These are phyloP conservation scores for Cladosporium sp. DNA, from an alignment of 2,329 filamentous ascomycete genomes.

Conservation along the genomic window DNA sequence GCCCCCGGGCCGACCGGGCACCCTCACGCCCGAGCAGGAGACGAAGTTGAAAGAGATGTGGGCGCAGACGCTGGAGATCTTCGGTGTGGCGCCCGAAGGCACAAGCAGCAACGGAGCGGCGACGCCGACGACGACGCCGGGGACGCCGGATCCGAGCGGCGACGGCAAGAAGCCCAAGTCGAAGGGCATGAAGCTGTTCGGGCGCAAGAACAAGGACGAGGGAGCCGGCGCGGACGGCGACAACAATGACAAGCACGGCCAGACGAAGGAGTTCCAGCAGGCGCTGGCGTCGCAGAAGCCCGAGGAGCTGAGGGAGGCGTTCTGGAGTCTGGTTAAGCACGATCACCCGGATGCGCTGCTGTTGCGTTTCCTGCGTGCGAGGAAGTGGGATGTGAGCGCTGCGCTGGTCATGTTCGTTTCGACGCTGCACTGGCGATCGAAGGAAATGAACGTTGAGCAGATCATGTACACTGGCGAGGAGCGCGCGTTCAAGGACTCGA, in stretches of 20 bases:
- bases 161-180: slow-evolving; percentile 53
- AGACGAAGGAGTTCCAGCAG: slow-evolving; percentile 78
- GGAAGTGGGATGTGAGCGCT: slow-evolving; percentile 92
- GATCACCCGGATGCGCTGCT: slow-evolving; percentile 85
- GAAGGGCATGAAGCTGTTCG: slow-evolving; percentile 17
- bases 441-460: slow-evolving; percentile 78
- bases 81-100: slow-evolving; percentile 48
- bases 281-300: slow-evolving; percentile 71
- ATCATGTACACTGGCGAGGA: slow-evolving; percentile 74
- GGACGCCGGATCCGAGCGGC: slow-evolving; percentile 14
- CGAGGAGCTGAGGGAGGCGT: slow-evolving; percentile 69
- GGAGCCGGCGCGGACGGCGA: slow-evolving; percentile 39
- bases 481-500: slow-evolving; percentile 54
- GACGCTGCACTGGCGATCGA: slow-evolving; percentile 83
- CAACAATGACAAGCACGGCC: slow-evolving; percentile 83
- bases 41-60: slow-evolving; percentile 84
- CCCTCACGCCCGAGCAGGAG: slow-evolving; percentile 83
- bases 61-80: slow-evolving; percentile 68
- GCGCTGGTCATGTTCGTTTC: slow-evolving; percentile 91
- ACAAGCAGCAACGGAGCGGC: slow-evolving; percentile 12
- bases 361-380: slow-evolving; percentile 76
- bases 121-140: slow-evolving; percentile 24
- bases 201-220: slow-evolving; percentile 14
- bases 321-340: slow-evolving; percentile 93
- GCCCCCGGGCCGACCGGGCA: slow-evolving; percentile 71